These are phyloP conservation scores for Dalechampia spathulata DNA, from an alignment of 441 rosid genomes.

Conservation along the genomic window DNA sequence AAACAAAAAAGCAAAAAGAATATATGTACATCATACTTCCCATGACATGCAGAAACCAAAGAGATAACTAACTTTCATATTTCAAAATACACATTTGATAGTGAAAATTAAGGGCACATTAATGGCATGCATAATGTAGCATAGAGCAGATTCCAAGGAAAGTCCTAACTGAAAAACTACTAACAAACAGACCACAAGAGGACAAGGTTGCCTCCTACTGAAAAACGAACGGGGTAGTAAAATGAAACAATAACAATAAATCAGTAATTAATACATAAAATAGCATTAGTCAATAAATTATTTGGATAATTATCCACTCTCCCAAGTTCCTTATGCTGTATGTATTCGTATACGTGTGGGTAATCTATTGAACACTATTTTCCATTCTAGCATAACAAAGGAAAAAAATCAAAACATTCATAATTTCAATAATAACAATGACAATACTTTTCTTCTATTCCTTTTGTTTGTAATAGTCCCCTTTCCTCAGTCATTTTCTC, in stretches of 20 bases:
- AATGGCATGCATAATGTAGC: neutral
- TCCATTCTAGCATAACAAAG: neutral
- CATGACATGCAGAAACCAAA: neutral
- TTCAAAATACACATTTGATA: neutral
- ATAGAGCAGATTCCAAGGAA: neutral
- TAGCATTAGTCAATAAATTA: no score
- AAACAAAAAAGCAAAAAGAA: neutral
- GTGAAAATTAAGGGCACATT: neutral
- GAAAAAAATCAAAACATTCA: neutral
- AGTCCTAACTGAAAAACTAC: neutral
- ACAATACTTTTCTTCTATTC: no score
- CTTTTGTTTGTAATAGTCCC: no score
- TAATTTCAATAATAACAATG: no score
- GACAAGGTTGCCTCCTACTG: neutral
- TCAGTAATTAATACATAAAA: neutral
- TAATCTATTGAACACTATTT: no score
- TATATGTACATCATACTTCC: neutral
- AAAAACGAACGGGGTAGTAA: neutral
- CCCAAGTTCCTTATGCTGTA: no score
- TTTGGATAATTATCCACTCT: no score
- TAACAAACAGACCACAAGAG: neutral
- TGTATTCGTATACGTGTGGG: no score
- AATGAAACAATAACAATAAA: neutral
- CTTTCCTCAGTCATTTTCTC: no score
- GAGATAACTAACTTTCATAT: neutral